Conservation (phyloP, 2,329 filamentous ascomycete genomes). For the Dothistroma septosporum region DNA sequence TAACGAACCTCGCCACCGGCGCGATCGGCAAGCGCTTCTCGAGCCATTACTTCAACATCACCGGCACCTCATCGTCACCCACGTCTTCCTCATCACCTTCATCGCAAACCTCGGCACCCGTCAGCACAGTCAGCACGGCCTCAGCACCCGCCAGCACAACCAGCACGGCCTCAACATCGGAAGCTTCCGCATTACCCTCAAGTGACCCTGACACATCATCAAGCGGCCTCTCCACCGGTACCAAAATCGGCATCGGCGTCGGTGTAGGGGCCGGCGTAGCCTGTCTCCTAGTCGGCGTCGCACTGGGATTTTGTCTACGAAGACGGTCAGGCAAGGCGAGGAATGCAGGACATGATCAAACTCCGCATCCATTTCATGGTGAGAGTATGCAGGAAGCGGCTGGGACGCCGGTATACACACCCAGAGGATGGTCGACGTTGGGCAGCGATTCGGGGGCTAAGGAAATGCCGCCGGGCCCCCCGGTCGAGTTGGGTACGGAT, state of each 20-base stretch:
- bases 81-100: neutral
- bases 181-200: neutral
- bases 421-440: too few species aligned
- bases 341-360: too few species aligned
- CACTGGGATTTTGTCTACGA: neutral
- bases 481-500: too few species aligned
- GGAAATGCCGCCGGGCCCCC: too few species aligned
- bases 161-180: too few species aligned
- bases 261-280: neutral
- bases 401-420: too few species aligned
- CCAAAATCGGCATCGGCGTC: constrained; percentile 1
- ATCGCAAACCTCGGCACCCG: too few species aligned
- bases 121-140: neutral
- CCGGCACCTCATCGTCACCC: neutral
- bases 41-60: constrained; percentile 1
- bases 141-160: neutral
- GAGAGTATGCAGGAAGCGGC: too few species aligned
- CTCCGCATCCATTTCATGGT: too few species aligned
- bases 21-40: neutral
- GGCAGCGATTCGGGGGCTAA: too few species aligned
- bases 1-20: neutral
- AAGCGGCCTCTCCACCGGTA: neutral
- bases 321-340: neutral
- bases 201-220: neutral
- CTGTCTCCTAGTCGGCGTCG: neutral